Conservation (phyloP, 1,284 basidiomycete genomes). For the Sanghuangporus sanghuang region DNA sequence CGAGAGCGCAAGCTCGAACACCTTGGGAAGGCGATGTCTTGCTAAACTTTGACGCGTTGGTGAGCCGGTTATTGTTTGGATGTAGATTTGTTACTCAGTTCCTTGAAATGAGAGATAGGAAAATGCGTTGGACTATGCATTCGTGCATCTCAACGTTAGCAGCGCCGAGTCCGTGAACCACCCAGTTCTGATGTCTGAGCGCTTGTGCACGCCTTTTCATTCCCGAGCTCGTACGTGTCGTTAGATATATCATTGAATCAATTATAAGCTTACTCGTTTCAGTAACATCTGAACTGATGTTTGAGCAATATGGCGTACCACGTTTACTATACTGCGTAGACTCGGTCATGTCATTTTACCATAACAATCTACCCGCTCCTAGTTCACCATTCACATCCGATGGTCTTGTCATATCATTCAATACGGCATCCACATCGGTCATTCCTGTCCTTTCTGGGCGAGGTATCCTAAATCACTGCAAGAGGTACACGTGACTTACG, state of each 20-base stretch:
- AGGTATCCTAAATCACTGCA: constrained; percentile 77
- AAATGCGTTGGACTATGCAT: constrained; percentile 89
- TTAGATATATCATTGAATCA: constrained; percentile 2
- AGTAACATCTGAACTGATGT: constrained; percentile 96
- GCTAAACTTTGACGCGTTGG: constrained; percentile 86
- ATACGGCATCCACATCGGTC: constrained; percentile 81
- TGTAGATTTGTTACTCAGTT: neutral
- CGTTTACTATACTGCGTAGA: constrained; percentile 89
- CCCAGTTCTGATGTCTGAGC: constrained; percentile 92
- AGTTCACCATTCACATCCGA: constrained; percentile 47
- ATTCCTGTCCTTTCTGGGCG: constrained; percentile 80
- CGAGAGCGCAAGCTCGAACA: constrained; percentile 69
- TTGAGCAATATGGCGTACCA: constrained; percentile 90
- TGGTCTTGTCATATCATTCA: constrained; percentile 81
- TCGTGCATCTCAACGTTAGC: constrained; percentile 76
- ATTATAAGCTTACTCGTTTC: constrained; percentile 19
- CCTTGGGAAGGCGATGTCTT: constrained; percentile 91
- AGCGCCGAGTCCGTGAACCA: constrained; percentile 78
- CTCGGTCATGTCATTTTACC: constrained; percentile 88
- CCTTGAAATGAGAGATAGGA: constrained; percentile 56
- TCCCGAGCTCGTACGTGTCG: constrained; percentile 63
- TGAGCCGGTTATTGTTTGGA: constrained; percentile 37
- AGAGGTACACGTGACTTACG: constrained; percentile 52
- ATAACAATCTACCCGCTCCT: constrained; percentile 49
- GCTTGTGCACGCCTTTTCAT: constrained; percentile 85